These are phyloP conservation scores for Dryas octopetala DNA, from an alignment of 306 rosid species.

Conservation along the genomic window DNA sequence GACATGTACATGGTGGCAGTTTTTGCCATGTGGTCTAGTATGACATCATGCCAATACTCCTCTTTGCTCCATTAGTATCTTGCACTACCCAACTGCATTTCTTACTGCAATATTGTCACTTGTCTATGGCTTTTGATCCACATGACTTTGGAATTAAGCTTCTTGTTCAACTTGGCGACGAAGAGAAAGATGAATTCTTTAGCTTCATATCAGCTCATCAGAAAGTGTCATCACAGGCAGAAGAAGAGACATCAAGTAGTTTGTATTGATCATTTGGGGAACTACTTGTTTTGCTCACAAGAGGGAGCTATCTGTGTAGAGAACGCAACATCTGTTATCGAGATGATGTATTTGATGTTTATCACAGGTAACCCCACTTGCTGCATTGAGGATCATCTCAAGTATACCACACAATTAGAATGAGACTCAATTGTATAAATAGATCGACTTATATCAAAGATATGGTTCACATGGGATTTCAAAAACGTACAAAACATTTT, in stretches of 20 bases:
- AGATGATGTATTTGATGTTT: constrained; percentile 73
- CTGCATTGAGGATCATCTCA: constrained; percentile 74
- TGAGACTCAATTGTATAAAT: too few relatives aligned
- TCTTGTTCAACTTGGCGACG: constrained; percentile 40
- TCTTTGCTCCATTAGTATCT: constrained; percentile 56
- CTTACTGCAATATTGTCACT: constrained; percentile 61
- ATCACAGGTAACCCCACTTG: constrained; percentile 39
- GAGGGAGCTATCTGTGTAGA: constrained; percentile 79
- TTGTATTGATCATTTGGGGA: constrained; percentile 70
- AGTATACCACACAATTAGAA: constrained; percentile 23
- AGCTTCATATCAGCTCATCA: constrained; percentile 39
- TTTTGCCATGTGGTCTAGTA: constrained; percentile 72
- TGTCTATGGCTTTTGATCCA: constrained; percentile 48
- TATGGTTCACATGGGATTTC: too few relatives aligned
- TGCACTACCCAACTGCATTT: constrained; percentile 45
- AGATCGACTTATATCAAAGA: too few relatives aligned
- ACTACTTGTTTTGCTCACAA: constrained; percentile 58
- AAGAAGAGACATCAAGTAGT: constrained; percentile 31
- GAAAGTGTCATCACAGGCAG: constrained; percentile 39
- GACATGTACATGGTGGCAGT: constrained; percentile 36
- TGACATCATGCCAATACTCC: constrained; percentile 84
- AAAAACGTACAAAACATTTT: too few relatives aligned
- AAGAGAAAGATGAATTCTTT: constrained; percentile 45
- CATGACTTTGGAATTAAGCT: constrained; percentile 27
- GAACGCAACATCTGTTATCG: constrained; percentile 46